Conservation (phyloP, 2,329 filamentous ascomycete species). For the Sarocladium strictum region DNA sequence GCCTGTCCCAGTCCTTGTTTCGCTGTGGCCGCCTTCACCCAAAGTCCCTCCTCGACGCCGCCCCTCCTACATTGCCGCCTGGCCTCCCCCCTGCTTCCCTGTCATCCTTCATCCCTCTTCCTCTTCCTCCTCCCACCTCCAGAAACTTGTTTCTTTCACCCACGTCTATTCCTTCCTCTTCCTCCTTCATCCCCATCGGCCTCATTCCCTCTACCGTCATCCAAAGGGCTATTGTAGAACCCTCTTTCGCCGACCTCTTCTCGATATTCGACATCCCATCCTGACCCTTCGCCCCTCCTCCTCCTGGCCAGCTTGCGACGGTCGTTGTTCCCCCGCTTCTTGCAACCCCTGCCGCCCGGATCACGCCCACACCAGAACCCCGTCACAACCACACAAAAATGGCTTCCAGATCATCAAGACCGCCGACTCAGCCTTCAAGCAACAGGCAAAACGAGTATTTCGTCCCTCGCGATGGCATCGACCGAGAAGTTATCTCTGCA, state of each 20-base stretch:
- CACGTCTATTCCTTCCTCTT: conserved; percentile 3
- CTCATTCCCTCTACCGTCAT: conserved; percentile 12
- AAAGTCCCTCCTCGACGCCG: neutral
- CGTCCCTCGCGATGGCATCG: conserved; percentile 73
- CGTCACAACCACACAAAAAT: conserved; percentile 29
- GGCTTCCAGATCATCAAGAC: conserved; percentile 24
- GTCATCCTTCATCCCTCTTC: conserved; percentile 5
- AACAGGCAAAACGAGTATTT: conserved; percentile 71
- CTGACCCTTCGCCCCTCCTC: conserved; percentile 13
- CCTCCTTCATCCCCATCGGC: conserved; percentile 9
- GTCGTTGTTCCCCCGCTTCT: neutral
- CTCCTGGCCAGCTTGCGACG: neutral
- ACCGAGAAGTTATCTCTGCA: conserved; percentile 76
- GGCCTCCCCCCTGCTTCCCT: neutral
- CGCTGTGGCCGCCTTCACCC: conserved; percentile 11
- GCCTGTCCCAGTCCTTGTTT: neutral
- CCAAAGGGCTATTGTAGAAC: neutral
- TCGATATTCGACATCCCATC: conserved; percentile 13
- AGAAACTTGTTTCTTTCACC: conserved; percentile 9
- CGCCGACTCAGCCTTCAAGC: conserved; percentile 20
- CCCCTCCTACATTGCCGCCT: neutral
- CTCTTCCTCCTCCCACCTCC: conserved; percentile 6
- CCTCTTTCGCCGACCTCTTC: conserved; percentile 8
- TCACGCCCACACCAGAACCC: neutral
- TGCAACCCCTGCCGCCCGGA: conserved; percentile 2